These are phyloP conservation scores for Aspergillus nanangensis DNA, from an alignment of 495 filamentous ascomycete species.

Conservation along the genomic window DNA sequence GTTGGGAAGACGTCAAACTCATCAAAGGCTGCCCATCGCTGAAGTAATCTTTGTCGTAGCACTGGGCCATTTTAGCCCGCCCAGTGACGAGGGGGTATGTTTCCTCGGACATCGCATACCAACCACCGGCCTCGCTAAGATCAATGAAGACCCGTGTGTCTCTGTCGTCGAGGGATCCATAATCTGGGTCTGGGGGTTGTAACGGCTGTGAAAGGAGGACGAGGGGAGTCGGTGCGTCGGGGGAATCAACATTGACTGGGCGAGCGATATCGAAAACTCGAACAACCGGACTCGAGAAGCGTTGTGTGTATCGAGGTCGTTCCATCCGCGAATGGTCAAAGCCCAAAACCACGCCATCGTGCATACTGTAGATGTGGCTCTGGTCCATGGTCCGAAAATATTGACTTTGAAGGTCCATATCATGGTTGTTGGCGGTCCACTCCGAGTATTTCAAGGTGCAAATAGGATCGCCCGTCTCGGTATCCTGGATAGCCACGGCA, in stretches of 20 bases:
- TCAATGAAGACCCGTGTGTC: conserved; percentile 78
- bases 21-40: conserved; percentile 36
- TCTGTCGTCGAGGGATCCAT: conserved; percentile 51
- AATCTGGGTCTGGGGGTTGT: conserved; percentile 57
- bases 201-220: conserved; percentile 83
- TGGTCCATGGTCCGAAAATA: conserved; percentile 76
- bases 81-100: conserved; percentile 80
- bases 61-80: conserved; percentile 59
- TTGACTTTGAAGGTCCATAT: conserved; percentile 80
- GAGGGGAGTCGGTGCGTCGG: conserved; percentile 54
- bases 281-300: conserved; percentile 77
- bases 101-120: conserved; percentile 89
- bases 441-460: conserved; percentile 92
- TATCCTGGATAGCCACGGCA: conserved; percentile 75
- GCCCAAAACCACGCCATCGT: conserved; percentile 82
- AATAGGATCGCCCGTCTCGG: conserved; percentile 68
- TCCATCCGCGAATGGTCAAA: conserved; percentile 61
- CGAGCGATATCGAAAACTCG: conserved; percentile 88
- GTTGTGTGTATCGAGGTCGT: conserved; percentile 56
- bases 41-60: conserved; percentile 57
- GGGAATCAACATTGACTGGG: conserved; percentile 52
- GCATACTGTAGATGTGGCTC: conserved; percentile 81
- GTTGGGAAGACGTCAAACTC: conserved; percentile 38
- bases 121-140: conserved; percentile 75
- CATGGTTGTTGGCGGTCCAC: conserved; percentile 90